Evolutionary conservation across 2,329 filamentous ascomycete species (phyloP).

Genomic region (Westerdykella sp.): DNA sequence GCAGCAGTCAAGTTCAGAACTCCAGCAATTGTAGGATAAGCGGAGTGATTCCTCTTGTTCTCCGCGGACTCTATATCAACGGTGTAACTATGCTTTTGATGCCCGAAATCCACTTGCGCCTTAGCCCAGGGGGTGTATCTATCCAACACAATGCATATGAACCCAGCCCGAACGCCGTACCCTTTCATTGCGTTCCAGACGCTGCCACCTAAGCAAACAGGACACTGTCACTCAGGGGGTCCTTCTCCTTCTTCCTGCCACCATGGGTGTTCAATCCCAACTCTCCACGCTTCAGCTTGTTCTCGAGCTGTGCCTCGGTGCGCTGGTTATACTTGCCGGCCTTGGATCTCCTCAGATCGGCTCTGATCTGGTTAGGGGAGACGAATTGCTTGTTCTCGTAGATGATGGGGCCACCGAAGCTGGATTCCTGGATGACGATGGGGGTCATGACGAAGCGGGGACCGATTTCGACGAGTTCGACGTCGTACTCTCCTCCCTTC

Average conservation of each 20-base stretch:
- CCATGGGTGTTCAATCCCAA: constrained; percentile 67
- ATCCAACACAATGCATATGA: not conserved
- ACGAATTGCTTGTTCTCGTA: constrained; percentile 98
- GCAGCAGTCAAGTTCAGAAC: too few species aligned
- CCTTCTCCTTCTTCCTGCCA: constrained; percentile 55
- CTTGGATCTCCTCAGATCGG: constrained; percentile 70
- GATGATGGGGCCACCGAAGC: constrained; percentile 91
- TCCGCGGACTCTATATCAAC: too few species aligned
- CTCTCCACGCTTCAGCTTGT: constrained; percentile 66
- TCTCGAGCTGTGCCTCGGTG: constrained; percentile 66
- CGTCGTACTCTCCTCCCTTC: constrained; percentile 60
- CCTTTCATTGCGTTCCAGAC: not conserved
- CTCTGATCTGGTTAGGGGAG: constrained; percentile 86
- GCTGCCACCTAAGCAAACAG: constrained; percentile 58
- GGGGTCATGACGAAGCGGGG: constrained; percentile 89
- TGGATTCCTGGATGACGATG: constrained; percentile 90
- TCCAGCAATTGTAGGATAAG: too few species aligned
- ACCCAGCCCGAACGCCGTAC: constrained; percentile 2
- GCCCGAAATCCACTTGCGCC: not conserved
- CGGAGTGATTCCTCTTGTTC: too few species aligned
- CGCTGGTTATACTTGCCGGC: constrained; percentile 72
- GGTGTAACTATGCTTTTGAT: constrained; percentile 1
- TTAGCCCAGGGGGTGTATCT: not conserved
- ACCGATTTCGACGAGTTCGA: constrained; percentile 86
- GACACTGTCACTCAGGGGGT: constrained; percentile 69